Base-by-base conservation (phyloP, 208 protist genomes). In the Jaenimonas drosophilae region DNA sequence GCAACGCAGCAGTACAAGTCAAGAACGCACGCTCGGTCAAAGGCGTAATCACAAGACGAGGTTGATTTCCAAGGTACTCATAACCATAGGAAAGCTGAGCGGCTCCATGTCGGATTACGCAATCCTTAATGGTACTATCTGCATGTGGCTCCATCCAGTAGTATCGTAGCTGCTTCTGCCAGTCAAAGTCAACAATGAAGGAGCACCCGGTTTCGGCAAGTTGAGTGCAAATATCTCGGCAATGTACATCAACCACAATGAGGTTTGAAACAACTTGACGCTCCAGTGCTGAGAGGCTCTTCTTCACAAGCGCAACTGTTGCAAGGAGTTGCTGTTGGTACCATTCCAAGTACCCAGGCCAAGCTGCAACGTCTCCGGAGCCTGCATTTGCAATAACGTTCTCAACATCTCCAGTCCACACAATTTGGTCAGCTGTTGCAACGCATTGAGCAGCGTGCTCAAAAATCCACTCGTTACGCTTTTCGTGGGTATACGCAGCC, bases 181-280 rank as follows among this genome's bases (percentile, higher is more conserved):
- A 98, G 11, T 81, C 82, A 70, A 97, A 97, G 62, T 96, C 91
- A 16, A 64, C 42, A 27, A 89, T 12, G 34, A 55, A 72, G 34
- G 26, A 40, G 41, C 80, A 77, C 32, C 62, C 53, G 3, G 59
- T 36, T 9, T 64, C 64, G n/a, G 80, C 41, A 3, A 97, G 57
- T 16, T 59, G 60, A 17, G 73, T 56, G 34, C 88, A 74, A 49
- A 96, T 84, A 62, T 98, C 95, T 34, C 95, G 72, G 60, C 69
- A 90, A 65, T 98, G 95, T 41, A 98, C 95, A 49, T 97, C 89
- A 23, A 96, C 74, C 9, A 97, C 88, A 48, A 98, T 96, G 23
- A 97, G 67, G 25, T 91, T 94, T 23, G 76, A 91, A 38, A 98
- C 70, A 19, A 95, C 63, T 7, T 61, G 74, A 33, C 94, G 81